Evolutionary conservation across 495 filamentous ascomycete species (phyloP).

Genomic region (Cercophora newfieldiana): DNA sequence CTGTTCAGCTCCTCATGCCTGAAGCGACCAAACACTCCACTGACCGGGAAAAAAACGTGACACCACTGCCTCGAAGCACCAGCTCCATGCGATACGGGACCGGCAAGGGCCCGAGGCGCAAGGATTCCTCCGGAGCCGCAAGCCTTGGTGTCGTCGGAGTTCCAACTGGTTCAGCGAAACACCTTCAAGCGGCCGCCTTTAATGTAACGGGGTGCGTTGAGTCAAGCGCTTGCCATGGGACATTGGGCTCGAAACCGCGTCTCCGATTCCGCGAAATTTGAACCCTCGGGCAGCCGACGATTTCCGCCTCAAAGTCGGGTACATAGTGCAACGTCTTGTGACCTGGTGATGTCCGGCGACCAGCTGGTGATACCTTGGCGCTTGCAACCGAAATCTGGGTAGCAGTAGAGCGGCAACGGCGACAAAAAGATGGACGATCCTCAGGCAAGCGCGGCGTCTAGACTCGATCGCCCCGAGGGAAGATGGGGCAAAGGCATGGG

Average conservation of each 20-base stretch:
- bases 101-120: not conserved
- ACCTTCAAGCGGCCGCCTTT: not conserved
- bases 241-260: not conserved
- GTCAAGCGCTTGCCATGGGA: not conserved
- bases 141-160: not conserved
- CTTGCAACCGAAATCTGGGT: not conserved
- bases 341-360: not conserved
- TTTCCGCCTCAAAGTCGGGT: not conserved
- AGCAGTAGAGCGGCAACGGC: not conserved
- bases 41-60: too few species aligned
- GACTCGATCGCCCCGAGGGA: not conserved
- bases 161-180: not conserved
- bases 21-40: not conserved
- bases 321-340: not conserved
- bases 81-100: not conserved
- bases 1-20: not conserved
- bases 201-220: not conserved
- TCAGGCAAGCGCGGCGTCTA: not conserved
- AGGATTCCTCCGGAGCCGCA: not conserved
- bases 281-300: not conserved
- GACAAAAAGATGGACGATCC: not conserved
- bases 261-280: not conserved
- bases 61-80: too few species aligned
- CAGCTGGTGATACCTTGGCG: not conserved
- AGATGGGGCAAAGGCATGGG: not conserved